Conservation (phyloP, 441 rosid species). For the Metrosideros polymorpha region DNA sequence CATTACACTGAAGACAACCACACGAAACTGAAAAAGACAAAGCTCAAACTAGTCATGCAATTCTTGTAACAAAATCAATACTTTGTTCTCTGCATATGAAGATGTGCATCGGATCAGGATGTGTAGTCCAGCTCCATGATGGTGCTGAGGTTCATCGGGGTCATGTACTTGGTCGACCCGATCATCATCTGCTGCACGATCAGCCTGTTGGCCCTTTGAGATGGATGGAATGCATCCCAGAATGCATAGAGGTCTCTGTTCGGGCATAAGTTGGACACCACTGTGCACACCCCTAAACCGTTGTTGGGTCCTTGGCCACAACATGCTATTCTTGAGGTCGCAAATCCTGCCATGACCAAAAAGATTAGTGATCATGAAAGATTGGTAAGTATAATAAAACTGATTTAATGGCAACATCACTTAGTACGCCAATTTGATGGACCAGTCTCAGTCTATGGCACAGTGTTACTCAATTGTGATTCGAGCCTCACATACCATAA, state of each 20-base stretch:
- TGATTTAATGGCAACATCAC: too few species aligned
- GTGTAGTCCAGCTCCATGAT: not conserved
- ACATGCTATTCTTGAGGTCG: not conserved
- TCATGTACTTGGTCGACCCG: not conserved
- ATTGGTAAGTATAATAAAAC: too few species aligned
- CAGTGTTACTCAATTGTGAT: too few species aligned
- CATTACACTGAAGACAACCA: too few species aligned
- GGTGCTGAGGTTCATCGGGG: slow-evolving; percentile 3
- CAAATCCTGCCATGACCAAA: not conserved
- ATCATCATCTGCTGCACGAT: too few species aligned
- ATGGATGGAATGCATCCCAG: slow-evolving; percentile 1
- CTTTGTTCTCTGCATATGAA: too few species aligned
- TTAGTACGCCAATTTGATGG: too few species aligned
- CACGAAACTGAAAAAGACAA: too few species aligned
- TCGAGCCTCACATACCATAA: slow-evolving; percentile 29
- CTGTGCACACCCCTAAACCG: not conserved
- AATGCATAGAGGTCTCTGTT: not conserved
- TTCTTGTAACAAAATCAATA: too few species aligned
- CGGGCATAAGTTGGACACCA: not conserved
- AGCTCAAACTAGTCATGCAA: too few species aligned
- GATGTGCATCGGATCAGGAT: too few species aligned
- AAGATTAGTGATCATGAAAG: not conserved
- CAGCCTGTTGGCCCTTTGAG: not conserved
- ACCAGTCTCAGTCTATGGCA: too few species aligned
- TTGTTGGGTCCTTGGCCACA: not conserved